Base-by-base conservation (phyloP, 108 stramenopile genomes). In the Ochromonas danica region DNA sequence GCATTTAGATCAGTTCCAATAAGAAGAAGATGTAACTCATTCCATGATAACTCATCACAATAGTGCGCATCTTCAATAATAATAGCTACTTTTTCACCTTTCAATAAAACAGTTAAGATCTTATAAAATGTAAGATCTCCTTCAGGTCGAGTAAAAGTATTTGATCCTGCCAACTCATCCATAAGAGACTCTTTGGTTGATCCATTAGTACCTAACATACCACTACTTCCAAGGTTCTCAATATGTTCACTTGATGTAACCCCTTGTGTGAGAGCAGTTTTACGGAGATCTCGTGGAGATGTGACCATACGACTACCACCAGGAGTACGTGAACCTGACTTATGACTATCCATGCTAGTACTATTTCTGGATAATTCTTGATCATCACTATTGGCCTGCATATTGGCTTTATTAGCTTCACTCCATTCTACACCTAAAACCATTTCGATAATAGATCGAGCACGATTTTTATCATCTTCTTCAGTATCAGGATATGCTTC, bases 21-120 rank as follows among this genome's bases (percentile, higher is more conserved):
- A 6, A 67, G 25, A 28, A 67, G 17, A 6, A 67, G 27, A 67
- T 67, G 63, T 36, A 67, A 67, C 25, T 67, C 63, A 36, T 67
- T 67, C 63, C 63, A 67, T 35, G 63, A 67, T 36, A 67, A 67
- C 31, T 67, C 63, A 36, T 67, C 63, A 36, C 63, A 67, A 67
- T 31, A 67, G 31, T 67, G 63, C 6, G 63, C 63, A 36, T 67
- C 63, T 67, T 67, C 63, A 14, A 67, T 67, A 10, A 67, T 36
- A 6, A 67, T 10, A 10, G 31, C 63, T 14, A 10, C 27, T 10
- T 6, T 3, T 10, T 31, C 10, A 36, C 25, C 25, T 6, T 36
- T 36, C 27, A 67, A 67, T 10, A 67, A 25, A 67, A 67, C 31
- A 6, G 63, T 36, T 36, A 67, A 36, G 17, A 67, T 36, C 6